Evolutionary conservation across 768 basidiomycete species (phyloP).

Genomic region (Krasilnikovozyma curviuscula): DNA sequence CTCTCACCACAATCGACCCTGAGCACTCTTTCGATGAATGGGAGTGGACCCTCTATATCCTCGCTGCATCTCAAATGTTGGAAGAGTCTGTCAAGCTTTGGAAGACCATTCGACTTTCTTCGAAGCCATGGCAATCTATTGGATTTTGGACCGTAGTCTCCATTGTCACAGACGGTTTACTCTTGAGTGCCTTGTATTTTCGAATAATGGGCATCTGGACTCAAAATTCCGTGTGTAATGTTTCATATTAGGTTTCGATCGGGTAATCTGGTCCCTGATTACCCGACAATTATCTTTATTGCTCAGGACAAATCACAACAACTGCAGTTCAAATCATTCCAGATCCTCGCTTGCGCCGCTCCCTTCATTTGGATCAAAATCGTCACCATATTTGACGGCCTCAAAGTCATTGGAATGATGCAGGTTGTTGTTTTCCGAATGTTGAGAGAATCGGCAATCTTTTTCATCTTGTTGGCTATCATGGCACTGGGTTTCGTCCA

Average conservation of each 20-base stretch:
- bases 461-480: slow-evolving; percentile 32
- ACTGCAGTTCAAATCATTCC: slow-evolving; percentile 49
- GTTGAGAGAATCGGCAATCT: slow-evolving; percentile 30
- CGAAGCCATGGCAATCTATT: slow-evolving; percentile 36
- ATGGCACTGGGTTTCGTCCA: slow-evolving; percentile 70
- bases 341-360: slow-evolving; percentile 67
- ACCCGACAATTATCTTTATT: not conserved
- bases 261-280: too few relatives aligned
- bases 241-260: too few relatives aligned
- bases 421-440: slow-evolving; percentile 79
- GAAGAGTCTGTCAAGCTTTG: slow-evolving; percentile 46
- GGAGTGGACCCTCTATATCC: slow-evolving; percentile 59
- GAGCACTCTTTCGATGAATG: slow-evolving; percentile 46
- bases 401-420: slow-evolving; percentile 79
- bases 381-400: slow-evolving; percentile 38
- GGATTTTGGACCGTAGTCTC: slow-evolving; percentile 58
- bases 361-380: slow-evolving; percentile 39
- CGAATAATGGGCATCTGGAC: slow-evolving; percentile 41
- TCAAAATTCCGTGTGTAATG: slow-evolving; percentile 19
- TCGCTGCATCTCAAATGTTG: slow-evolving; percentile 54
- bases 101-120: slow-evolving; percentile 51
- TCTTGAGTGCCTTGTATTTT: slow-evolving; percentile 53
- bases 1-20: slow-evolving; percentile 49
- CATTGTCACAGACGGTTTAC: slow-evolving; percentile 50
- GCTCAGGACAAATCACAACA: slow-evolving; percentile 22